Conservation (phyloP, 1,284 basidiomycete species). For the Sanghuangporus sanghuang region DNA sequence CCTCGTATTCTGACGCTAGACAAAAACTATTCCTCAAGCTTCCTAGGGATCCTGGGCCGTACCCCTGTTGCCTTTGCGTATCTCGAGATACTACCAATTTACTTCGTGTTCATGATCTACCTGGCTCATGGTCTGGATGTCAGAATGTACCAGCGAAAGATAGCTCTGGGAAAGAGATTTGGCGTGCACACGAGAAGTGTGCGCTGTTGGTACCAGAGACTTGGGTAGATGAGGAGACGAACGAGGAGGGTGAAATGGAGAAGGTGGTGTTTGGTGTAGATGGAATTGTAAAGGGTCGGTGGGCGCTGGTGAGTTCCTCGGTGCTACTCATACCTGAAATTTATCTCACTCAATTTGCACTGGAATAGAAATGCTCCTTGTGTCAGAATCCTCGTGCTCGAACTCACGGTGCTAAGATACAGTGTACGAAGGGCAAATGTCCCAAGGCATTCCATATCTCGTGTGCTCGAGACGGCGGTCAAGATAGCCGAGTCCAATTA, state of each 20-base stretch:
- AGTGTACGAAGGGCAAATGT: conserved; percentile 93
- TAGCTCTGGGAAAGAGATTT: conserved; percentile 41
- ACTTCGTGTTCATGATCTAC: conserved; percentile 65
- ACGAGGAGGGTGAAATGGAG: conserved; percentile 38
- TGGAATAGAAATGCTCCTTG: conserved; percentile 75
- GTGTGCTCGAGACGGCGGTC: conserved; percentile 65
- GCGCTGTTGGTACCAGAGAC: conserved; percentile 81
- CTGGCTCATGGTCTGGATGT: conserved; percentile 36
- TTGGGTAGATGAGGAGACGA: conserved; percentile 69
- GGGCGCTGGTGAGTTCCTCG: conserved; percentile 72
- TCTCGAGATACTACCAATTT: conserved; percentile 53
- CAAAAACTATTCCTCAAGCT: conserved; percentile 46
- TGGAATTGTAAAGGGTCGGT: conserved; percentile 81
- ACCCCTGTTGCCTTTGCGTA: conserved; percentile 81
- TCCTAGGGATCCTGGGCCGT: conserved; percentile 49
- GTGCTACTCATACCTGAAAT: conserved; percentile 1
- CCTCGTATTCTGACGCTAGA: conserved; percentile 19
- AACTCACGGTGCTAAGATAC: conserved; percentile 84
- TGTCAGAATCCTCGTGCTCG: conserved; percentile 68
- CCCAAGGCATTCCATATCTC: conserved; percentile 90
- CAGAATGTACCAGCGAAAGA: conserved; percentile 7
- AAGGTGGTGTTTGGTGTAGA: conserved; percentile 76
- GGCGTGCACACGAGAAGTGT: conserved; percentile 75
- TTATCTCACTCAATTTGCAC: conserved; percentile 10
- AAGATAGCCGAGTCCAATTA: conserved; percentile 51